Base-by-base conservation (phyloP, 78 protist genomes). In the Monosiga brevicollis region DNA sequence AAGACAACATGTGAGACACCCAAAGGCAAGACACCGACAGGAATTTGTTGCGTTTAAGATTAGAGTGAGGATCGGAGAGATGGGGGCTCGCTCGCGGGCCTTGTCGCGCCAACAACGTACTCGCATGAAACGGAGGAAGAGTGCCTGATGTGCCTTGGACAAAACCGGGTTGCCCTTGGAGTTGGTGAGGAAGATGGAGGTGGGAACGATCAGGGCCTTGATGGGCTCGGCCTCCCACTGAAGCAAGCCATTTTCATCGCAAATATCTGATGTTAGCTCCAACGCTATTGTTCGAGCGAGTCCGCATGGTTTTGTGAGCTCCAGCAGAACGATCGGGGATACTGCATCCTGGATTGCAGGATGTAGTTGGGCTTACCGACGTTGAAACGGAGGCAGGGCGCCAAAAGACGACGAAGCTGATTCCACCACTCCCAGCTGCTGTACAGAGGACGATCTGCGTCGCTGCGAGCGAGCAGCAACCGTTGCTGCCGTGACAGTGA, bases 121-220 rank as follows among this genome's bases (percentile, higher is more conserved):
- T 23, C 77, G 40, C 70, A 89, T 73, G 41, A 87, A 6, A 35
- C 74, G 42, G 62, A 25, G 26, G 35, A 90, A 35, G 20, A 89
- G 37, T 25, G n/a, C 37, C 89, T 92, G 94, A 80, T 95, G 97
- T 11, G 73, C 49, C 76, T 80, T 84, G 9, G 87, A 42, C 55
- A 95, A 84, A 25, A 90, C 84, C 42, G 96, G 98, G 76, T 32
- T 91, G 38, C 95, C 96, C 0, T 42, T 37, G 10, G 20, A 1
- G 72, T 95, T 93, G 35, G 90, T 83, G 49, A 86, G 11, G 42
- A 93, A 95, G 26, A 88, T 36, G 2, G 41, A 2, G 34, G 93
- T 86, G n/a, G 95, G 96, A 0, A 93, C 9, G 36, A 93, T 29
- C 23, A 93, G 73, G 22, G 84, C 83, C 83, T 79, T 85, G 25